Evolutionary conservation across 1,284 basidiomycete species (phyloP), one percentile per base, ranked within the genome.

Genomic region (Cutaneotrichosporon cutaneum): DNA sequence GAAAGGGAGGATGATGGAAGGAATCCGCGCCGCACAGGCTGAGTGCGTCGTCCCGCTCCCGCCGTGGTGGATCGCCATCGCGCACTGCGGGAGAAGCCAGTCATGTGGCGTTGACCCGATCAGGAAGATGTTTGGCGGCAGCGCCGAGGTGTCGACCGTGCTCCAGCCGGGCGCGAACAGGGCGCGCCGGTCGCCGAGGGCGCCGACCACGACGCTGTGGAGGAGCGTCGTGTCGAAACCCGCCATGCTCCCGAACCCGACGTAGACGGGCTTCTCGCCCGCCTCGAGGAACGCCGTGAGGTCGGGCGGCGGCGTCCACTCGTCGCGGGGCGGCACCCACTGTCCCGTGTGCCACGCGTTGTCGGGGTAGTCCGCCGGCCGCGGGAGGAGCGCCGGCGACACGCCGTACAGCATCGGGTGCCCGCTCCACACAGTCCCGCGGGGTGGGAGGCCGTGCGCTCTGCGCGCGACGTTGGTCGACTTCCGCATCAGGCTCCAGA

Each of bases 211-310:
- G 22, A 32, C 52, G 13, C 11, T 13, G 51, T 33, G 51, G 35
- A 54, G 33, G 10, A 18, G 33, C 16, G 33, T 13, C 14, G 52
- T 22, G 52, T 35, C 33, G 13, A 36, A 22, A 10, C 52, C 52
- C 6, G 48, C 48, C 52, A 54, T 54, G n/a, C 52, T 54, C 33
- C 52, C 52, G 24, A 54, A 54, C 4, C 52, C 52, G 35, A 54
- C 35, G 33, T 54, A 54, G 1, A 54, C 33, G 4, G 52, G 52
- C 2, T 14, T 35, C 33, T 54, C 52, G 21, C 52, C 52, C 4
- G n/a, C 52, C 8, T 22, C 33, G 21, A 54, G 52, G 32, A 54
- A 54, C 4, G 32, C 21, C 33, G 33, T 10, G n/a, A 54, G 33
- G n/a, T 54, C 52, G n/a, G 52, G 11, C 6, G 52, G 33, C 2